Percentiles rank a stretch among this genome's conserved stretches.
phyloP scores from a whole-genome alignment of 2,329 filamentous ascomycete species.

The Aspergillus oerlinghausenensis region DNA sequence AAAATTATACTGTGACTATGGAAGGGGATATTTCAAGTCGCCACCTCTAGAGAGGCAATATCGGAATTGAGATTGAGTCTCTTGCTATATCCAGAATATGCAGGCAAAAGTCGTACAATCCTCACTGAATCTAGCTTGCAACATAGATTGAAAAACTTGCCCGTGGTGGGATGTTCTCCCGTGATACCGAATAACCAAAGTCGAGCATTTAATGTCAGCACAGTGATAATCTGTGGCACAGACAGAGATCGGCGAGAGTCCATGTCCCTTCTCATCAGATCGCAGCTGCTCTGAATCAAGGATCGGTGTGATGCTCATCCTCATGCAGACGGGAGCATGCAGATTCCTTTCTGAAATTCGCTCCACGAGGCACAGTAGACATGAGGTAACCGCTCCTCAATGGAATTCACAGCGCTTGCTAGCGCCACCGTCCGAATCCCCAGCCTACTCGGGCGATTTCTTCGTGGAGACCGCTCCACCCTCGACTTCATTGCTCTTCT shows the following conservation, averaged over 20 bases:
- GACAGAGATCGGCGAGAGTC: neutral
- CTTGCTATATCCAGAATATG: neutral
- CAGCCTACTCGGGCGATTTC: conserved; percentile 23
- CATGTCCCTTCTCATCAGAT: neutral
- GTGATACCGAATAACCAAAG: neutral
- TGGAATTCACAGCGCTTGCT: neutral
- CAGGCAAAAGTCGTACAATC: neutral
- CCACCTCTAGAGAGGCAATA: neutral
- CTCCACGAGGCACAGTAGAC: neutral
- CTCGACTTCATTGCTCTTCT: conserved; percentile 64
- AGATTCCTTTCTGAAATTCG: neutral
- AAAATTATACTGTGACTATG: neutral
- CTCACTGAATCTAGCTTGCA: neutral
- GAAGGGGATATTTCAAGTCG: neutral
- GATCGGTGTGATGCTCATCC: neutral
- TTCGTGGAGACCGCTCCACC: conserved; percentile 18
- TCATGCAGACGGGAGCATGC: too few species aligned
- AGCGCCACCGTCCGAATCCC: conserved; percentile 3
- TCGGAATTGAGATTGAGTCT: neutral
- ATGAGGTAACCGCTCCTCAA: neutral
- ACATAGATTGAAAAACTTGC: neutral
- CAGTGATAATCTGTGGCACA: neutral
- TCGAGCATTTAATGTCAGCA: neutral
- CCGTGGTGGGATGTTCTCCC: neutral
- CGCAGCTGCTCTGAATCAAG: neutral